Evolutionary conservation across 2,329 filamentous ascomycete species (phyloP), one percentile per base, ranked within the genome.

Genomic region (Xylariaceae sp.): DNA sequence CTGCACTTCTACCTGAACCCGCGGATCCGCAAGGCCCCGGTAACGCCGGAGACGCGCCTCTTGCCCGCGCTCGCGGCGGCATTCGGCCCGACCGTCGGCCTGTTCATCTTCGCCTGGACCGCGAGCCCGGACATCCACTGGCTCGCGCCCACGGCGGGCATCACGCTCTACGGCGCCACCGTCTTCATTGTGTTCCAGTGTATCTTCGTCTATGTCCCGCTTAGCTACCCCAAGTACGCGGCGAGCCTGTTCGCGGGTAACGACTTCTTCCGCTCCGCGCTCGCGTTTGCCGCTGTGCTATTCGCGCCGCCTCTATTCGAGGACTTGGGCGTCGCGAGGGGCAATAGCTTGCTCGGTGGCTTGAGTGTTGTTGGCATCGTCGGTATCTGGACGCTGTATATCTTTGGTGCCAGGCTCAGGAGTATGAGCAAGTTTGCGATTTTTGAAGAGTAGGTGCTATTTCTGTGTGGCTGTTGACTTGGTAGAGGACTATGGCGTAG

Each of bases 61-160:
- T 68, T 82, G 3, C 85, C 84, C 0, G 84, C 83, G 2, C 74
- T 88, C 2, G 71, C 75, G 2, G 81, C 80, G 1, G 72, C 79
- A 34, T 76, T 86, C 57, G 79, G 79, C 1, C 79, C 83, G 0
- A 80, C 83, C 1, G 76, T 84, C 21, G 84, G 84, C n/a, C 75
- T 87, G 11, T 87, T 87, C 75, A 68, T 87, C 54, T 86, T 83
- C 64, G 82, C 79, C 28, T 86, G 83, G 83, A 85, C 83, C 0
- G 76, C 80, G 16, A 74, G 75, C n/a, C 71, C 75, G 0, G 71
- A 72, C 2, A 75, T 84, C 45, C 81, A 81, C 58, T 86, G 82
- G 78, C 80, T 82, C 53, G 82, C 77, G 2, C 80, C 80, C 3
- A 82, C 80, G 7, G 79, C 85, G n/a, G 83, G 83, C 58, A 83